Evolutionary conservation across 2,329 filamentous ascomycete genomes (phyloP), one percentile per base, ranked within the genome.

Genomic region (Nigrospora osmanthi): DNA sequence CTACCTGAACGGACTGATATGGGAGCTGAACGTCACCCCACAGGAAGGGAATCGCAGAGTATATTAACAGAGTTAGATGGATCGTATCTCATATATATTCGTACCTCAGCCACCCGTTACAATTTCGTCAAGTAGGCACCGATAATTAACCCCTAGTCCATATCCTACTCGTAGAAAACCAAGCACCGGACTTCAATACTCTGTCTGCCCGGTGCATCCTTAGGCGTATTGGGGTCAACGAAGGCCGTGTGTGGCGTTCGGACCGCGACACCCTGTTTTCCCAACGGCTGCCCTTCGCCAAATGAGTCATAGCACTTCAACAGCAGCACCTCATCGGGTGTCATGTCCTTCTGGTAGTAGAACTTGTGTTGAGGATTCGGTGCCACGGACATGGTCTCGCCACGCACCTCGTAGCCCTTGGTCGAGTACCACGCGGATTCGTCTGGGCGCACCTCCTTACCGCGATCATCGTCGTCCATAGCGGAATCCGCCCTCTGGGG

Each of bases 261-360:
- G 19, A 64, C 67, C 2, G 74, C 72, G 2, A 75, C 53, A 3
- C 71, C 71, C 15, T 64, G 49, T 47, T 54, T 61, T 0, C 67
- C 66, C 1, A 51, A 52, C 4, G 58, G 57, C 48, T 57, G 56
- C 3, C 61, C 60, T 42, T 67, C 58, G 36, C 65, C 65, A 52
- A 65, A 61, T 4, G 70, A 74, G 54, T 78, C 74, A 50, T 76
- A 77, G 54, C 75, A 78, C 68, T 78, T 73, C 51, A 73, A 64
- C 35, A 73, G 59, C 51, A 73, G 53, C 10, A 59, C 67, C 58
- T 73, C 68, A n/a, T 71, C 69, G 5, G 69, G 69, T 39, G 71
- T 78, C 81, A 85, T 85, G 54, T 84, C 81, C 62, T 82, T 83
- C 57, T 76, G 66, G 52, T 85, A 86, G 54, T 75, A 84, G 54